Evolutionary conservation across 257 asterid genomes (phyloP), one percentile per base, ranked within the genome.

Genomic region (Solanum ahanhuiri): DNA sequence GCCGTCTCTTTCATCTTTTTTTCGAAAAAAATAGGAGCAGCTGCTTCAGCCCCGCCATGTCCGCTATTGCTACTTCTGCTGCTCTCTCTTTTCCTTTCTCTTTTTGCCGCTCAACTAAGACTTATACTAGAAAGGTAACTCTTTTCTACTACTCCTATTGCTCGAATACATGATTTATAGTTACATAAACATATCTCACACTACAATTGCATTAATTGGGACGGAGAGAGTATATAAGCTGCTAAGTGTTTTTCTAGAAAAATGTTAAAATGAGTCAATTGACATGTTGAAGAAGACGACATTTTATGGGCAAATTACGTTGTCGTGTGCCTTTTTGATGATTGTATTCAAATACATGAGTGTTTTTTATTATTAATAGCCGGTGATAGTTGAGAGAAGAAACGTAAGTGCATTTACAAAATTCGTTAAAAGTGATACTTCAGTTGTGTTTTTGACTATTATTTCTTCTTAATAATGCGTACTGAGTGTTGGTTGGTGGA

Each of bases 1-100:
- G 41, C 35, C 4, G 77, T 45, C 81, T 31, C 45, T 79, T 77
- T 69, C 87, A 86, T 51, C 84, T 71, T 67, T 20, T 18, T 71
- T 2, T 9, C 3, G 5, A 34, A 20, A 33, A 81, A 64, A 57
- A 63, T 15, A 57, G 6, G 2, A 48, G 58, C 35, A 8, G 39
- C 31, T 28, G 15, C 28, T 3, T 0, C 6, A 60, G 15, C 69
- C 57, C 60, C 31, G 90, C 90, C 93, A 96, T 96, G 99, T 88
- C 94, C 94, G 90, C 98, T 91, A 92, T 93, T 91, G 98, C 99
- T 60, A 89, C 98, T 7, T 96, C 98, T 87, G 92, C 96, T 66
- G 96, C 96, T 84, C 98, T 96, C 8, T 87, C 94, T 28, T 94
- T 96, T 45, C 98, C 99, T 2, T 89, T 93, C 87, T 90, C 98